Conservation (phyloP, 73 alveolate genomes). For the Diophrys sp. region DNA sequence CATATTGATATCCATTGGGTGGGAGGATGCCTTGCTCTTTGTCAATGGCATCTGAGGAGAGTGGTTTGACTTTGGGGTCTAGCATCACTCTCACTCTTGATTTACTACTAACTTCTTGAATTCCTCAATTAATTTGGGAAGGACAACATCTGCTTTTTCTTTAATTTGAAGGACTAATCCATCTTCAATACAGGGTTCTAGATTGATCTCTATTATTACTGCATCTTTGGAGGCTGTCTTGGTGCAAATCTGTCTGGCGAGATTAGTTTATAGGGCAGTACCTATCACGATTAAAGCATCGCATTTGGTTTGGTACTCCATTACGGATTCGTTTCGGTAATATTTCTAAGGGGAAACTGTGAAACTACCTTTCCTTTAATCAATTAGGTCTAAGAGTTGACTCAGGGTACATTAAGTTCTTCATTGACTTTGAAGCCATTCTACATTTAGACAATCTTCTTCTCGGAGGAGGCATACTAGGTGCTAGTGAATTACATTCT, state of each 20-base stretch:
- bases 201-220: slow-evolving; percentile 64
- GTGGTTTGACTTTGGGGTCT: neutral
- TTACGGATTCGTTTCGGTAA: slow-evolving; percentile 1
- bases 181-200: slow-evolving; percentile 35
- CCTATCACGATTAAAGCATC: slow-evolving; percentile 63
- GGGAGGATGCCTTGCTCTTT: neutral
- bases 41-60: neutral
- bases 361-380: neutral
- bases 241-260: slow-evolving; percentile 47
- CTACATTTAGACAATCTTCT: neutral
- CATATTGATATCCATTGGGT: too few species aligned
- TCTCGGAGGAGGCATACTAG: too few species aligned
- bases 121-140: slow-evolving; percentile 45
- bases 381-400: neutral
- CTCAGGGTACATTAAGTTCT: neutral
- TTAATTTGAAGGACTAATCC: slow-evolving; percentile 40
- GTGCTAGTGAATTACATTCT: too few species aligned
- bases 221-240: slow-evolving; percentile 35
- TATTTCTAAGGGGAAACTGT: neutral
- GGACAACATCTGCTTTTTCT: slow-evolving; percentile 59
- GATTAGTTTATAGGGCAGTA: slow-evolving; percentile 63
- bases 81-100: too few species aligned
- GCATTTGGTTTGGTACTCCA: slow-evolving; percentile 15
- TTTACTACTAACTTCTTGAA: too few species aligned
- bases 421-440: neutral